Percentiles rank a stretch among this genome's conserved stretches.
phyloP scores from a whole-genome alignment of 176 grass and related monocot genomes.

The Triticum urartu region DNA sequence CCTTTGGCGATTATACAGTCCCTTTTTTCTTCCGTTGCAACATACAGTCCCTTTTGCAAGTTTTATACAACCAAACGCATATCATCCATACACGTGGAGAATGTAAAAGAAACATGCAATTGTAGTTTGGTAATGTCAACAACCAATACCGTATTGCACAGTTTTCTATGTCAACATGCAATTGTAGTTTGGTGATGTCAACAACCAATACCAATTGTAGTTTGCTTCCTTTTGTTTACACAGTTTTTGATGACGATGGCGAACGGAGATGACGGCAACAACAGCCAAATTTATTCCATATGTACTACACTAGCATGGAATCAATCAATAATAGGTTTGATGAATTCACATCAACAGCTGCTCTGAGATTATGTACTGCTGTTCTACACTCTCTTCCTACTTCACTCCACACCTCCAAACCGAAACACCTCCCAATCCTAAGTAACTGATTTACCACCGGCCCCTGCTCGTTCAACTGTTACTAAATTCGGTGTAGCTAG shows the following conservation, averaged over 20 bases:
- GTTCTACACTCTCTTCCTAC: background rate
- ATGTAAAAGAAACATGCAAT: background rate
- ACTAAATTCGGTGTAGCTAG: constrained; percentile 5
- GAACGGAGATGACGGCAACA: background rate
- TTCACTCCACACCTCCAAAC: background rate
- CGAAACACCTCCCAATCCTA: background rate
- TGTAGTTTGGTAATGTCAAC: background rate
- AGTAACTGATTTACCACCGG: background rate
- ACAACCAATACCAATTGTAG: background rate
- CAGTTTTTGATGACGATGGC: background rate
- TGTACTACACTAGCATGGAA: background rate
- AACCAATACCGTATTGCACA: background rate
- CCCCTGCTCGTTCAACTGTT: background rate
- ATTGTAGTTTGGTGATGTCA: background rate
- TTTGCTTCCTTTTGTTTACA: background rate
- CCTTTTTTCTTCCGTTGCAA: too few species aligned
- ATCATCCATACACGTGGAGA: background rate
- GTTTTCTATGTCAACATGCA: background rate
- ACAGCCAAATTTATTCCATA: background rate
- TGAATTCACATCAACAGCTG: background rate
- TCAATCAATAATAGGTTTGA: background rate
- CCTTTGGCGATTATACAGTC: too few species aligned
- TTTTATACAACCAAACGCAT: too few species aligned
- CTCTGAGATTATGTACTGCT: constrained; percentile 1
- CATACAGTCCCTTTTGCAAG: too few species aligned